Evolutionary conservation across 1,139 yeast species (phyloP), one percentile per base, ranked within the genome.

Genomic region (Kluyveromyces marxianus): DNA sequence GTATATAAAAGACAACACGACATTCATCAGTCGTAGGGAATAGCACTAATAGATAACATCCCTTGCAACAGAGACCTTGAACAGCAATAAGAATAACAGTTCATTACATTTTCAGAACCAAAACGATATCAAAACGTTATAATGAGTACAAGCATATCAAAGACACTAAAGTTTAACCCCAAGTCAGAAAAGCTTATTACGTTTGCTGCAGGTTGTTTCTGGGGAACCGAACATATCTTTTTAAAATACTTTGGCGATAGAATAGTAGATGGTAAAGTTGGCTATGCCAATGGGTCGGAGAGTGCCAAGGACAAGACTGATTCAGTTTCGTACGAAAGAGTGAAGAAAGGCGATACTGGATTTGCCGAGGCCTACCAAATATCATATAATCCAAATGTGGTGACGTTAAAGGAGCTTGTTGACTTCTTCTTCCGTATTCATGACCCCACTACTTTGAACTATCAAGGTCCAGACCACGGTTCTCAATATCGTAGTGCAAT

Each of bases 181-280:
- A 54, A 67, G 4, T 59, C 67, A 4, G 68, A 83, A 43, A 72
- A 75, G 54, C 55, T 81, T 34, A 63, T 81, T 46, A 83, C 89
- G 0, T 64, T 83, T 25, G 90, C 87, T 1, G 89, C 85, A 1
- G 94, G 94, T 3, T 90, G 98, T 62, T 92, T 89, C 72, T 90
- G 97, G 97, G 96, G 96, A 24, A 88, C 85, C 8, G 97, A 92
- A 60, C 83, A 84, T 57, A 80, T 90, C 35, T 89, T 78, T 69
- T 70, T 82, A 51, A 84, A 84, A 60, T 75, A 84, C 52, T 84
- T 79, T 54, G 66, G 58, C 10, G 59, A 67, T 46, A 80, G 77
- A 59, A 66, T 90, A 25, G 62, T 83, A 14, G 96, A 86, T 60
- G 74, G 81, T 44, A 81, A 77, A 60, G 97, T 90, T 8, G 98